Evolutionary conservation across 169 alveolate genomes (phyloP), one percentile per base, ranked within the genome.

Genomic region (Cryptosporidium meleagridis): DNA sequence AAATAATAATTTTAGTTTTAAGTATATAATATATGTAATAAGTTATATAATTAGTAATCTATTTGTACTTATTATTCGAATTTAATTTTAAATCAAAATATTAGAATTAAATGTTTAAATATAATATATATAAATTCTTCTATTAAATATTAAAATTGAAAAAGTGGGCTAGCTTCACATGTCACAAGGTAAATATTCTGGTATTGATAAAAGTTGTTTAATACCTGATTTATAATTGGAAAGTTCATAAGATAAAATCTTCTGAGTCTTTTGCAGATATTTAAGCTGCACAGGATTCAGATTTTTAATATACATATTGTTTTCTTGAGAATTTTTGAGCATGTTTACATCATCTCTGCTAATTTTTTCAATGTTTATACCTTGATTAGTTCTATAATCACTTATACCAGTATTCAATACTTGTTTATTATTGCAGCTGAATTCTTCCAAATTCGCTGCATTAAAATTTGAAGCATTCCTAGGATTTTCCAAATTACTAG

Each of bases 121-220:
- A 10, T 21, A 21, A 55, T n/a, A n/a, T 55, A 55, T 55, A 5
- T 48, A 16, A 53, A n/a, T n/a, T 55, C 37, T 23, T 55, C 67
- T 53, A 1, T 0, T 23, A n/a, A 23, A n/a, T 31, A 55, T 55
- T 55, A n/a, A 0, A 21, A 55, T 3, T 55, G 8, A 39, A 26
- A n/a, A 55, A 8, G 1, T 16, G 0, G 55, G 3, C 7, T 16
- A 16, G 35, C 0, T 16, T 58, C 62, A 80, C 39, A 59, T 80
- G 41, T 80, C 87, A 62, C 87, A 80, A 23, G 87, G 87, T 9
- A 80, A 53, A 80, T 80, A 80, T 41, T 80, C 87, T 59, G 87
- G 87, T 41, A 80, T 26, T 61, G 87, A 80, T 44, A 65, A 31
- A 18, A 80, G 67, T 48, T 80, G 87, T n/a, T 65, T 59, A 39